Percentiles rank a stretch among this genome's conserved stretches.
Evolutionary conservation across 23 red algal species (phyloP).

Genomic region (Gracilariopsis chorda): DNA sequence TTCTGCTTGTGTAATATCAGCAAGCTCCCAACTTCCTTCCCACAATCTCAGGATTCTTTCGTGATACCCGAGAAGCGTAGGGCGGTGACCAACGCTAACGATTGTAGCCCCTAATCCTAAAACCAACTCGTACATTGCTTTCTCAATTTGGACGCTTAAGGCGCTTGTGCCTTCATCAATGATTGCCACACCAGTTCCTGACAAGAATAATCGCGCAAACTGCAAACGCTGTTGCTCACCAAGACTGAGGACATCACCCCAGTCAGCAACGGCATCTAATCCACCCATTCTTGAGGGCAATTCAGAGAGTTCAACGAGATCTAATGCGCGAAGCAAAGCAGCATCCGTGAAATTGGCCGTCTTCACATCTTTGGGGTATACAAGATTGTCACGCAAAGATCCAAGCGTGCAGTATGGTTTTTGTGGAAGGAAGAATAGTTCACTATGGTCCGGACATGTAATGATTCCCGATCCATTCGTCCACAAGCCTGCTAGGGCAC

Average conservation of each 20-base stretch:
- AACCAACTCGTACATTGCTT: conserved; percentile 72
- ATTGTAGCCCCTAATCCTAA: conserved; percentile 52
- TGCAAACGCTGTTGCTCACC: conserved; percentile 94
- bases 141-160: conserved; percentile 76
- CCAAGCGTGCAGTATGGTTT: conserved; percentile 94
- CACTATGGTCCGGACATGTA: conserved; percentile 29
- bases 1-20: conserved; percentile 39
- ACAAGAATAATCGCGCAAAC: conserved; percentile 79
- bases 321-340: conserved; percentile 51
- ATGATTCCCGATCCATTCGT: conserved; percentile 63
- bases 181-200: conserved; percentile 62
- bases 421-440: conserved; percentile 92
- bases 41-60: conserved; percentile 59
- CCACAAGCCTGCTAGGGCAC: conserved; percentile 96
- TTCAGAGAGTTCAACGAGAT: conserved; percentile 62
- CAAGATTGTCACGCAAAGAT: conserved; percentile 72
- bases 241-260: conserved; percentile 78
- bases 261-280: conserved; percentile 73
- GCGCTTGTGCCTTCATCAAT: conserved; percentile 88
- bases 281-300: conserved; percentile 69
- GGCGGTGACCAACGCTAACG: conserved; percentile 87
- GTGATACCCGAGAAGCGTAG: conserved; percentile 80
- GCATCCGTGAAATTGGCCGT: conserved; percentile 23
- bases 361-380: conserved; percentile 66
- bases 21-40: conserved; percentile 41